Base-by-base conservation (phyloP, 176 grass and related monocot species). In the Ensete ventricosum region DNA sequence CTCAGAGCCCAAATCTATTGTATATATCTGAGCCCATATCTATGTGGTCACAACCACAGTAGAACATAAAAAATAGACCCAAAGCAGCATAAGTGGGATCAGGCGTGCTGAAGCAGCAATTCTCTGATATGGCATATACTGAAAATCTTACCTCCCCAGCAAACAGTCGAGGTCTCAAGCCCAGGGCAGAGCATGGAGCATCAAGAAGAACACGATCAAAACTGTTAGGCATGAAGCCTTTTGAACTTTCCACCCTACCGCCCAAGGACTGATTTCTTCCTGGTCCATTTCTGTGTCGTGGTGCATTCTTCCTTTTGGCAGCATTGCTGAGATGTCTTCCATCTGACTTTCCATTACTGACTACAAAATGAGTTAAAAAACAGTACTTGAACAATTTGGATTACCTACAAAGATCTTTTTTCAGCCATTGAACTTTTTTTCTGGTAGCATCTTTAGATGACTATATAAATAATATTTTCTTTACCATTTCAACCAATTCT, bases 181-280 rank as follows among this genome's bases (percentile, higher is more conserved):
- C 94, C 73, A 98, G 90, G 19, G 94, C 94, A 88, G 94, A 98
- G 85, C 94, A 98, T 62, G 94, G 94, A 74, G 88, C 90, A 55
- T 98, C 94, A 71, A 98, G 94, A 77, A 98, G 88, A 86, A 98
- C 94, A 80, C 90, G 87, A 77, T 93, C 94, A 91, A 98, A 98
- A 74, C 88, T 98, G 74, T 92, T 84, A 25, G 94, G 94, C 54
- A 59, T 48, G 75, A 98, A 98, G 58, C 90, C 94, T 62, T 91
- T 90, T 62, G 94, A 98, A 53, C 85, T 77, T 85, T 85, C 84
- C 81, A 88, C 94, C 83, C 90, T 89, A 72, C 75, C 84, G 71
- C 94, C 94, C 22, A 83, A 85, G 75, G 69, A 82, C 76, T 98
- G 89, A 89, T 81, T 88, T 88, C 88, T 98, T 80, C 94, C 94